These are phyloP conservation scores for Trichophyton verrucosum DNA, from an alignment of 2,329 filamentous ascomycete species.

Conservation along the genomic window DNA sequence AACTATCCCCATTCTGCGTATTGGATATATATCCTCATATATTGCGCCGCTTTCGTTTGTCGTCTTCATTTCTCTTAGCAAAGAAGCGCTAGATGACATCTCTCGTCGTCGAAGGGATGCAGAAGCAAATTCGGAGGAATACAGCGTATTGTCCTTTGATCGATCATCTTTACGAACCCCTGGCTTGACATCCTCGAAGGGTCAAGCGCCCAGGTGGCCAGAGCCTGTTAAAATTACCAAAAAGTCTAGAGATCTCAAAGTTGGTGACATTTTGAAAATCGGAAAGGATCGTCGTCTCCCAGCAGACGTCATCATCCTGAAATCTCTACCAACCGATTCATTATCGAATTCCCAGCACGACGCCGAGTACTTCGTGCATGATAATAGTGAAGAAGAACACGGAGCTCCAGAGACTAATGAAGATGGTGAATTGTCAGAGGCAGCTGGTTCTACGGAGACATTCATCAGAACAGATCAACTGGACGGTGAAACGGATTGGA, in stretches of 20 bases:
- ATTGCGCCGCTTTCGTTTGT: slow-evolving; percentile 88
- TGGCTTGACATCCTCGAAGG: slow-evolving; percentile 4
- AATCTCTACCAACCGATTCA: slow-evolving; percentile 56
- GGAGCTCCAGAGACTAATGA: not conserved
- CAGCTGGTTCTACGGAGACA: slow-evolving; percentile 54
- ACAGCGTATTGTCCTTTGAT: slow-evolving; percentile 62
- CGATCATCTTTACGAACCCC: slow-evolving; percentile 19
- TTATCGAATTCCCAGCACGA: slow-evolving; percentile 8
- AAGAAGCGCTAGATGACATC: slow-evolving; percentile 92
- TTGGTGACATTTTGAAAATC: slow-evolving; percentile 90
- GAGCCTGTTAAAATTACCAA: slow-evolving; percentile 56
- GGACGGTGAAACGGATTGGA: slow-evolving; percentile 98
- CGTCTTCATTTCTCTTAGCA: slow-evolving; percentile 79
- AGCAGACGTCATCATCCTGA: slow-evolving; percentile 84
- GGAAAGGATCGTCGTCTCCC: slow-evolving; percentile 86
- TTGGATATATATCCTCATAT: slow-evolving; percentile 91
- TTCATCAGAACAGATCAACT: slow-evolving; percentile 97
- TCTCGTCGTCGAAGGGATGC: slow-evolving; percentile 72
- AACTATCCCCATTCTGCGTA: slow-evolving; percentile 74
- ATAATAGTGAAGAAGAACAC: slow-evolving; percentile 14
- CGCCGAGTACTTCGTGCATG: slow-evolving; percentile 15
- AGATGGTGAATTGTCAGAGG: slow-evolving; percentile 18
- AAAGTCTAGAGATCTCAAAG: slow-evolving; percentile 76
- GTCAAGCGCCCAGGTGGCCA: slow-evolving; percentile 19
- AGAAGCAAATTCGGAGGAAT: slow-evolving; percentile 87